Evolutionary conservation across 2,329 filamentous ascomycete genomes (phyloP).

Genomic region (Colletotrichum tofieldiae): DNA sequence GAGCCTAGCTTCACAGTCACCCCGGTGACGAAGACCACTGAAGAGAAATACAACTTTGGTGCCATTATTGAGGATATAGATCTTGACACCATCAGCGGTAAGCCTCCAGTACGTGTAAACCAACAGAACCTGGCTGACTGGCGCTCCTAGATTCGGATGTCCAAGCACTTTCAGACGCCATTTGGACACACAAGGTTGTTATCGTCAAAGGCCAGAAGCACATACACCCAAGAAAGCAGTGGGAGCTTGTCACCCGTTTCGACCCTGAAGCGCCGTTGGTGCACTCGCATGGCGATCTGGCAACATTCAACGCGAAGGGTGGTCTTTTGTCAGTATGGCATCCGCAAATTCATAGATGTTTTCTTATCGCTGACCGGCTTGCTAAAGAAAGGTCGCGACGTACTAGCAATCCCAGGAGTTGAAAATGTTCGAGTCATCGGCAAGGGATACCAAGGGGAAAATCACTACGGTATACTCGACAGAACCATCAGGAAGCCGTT

Average conservation of each 20-base stretch:
- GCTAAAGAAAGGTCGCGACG: constrained; percentile 47
- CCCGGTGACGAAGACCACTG: constrained; percentile 46
- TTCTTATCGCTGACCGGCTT: neutral
- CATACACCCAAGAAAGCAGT: constrained; percentile 59
- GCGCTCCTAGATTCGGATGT: constrained; percentile 53
- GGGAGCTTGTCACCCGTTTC: constrained; percentile 61
- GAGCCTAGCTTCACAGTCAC: constrained; percentile 19
- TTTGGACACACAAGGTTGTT: constrained; percentile 61
- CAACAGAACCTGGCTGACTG: neutral
- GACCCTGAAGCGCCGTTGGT: constrained; percentile 58
- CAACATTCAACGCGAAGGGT: constrained; percentile 58
- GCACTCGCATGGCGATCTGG: constrained; percentile 59
- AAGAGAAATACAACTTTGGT: constrained; percentile 57
- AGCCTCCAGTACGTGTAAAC: constrained; percentile 6
- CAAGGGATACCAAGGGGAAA: constrained; percentile 60
- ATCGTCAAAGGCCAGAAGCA: constrained; percentile 60
- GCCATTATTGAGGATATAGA: constrained; percentile 55
- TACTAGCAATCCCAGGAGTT: constrained; percentile 57
- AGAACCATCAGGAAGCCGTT: constrained; percentile 50
- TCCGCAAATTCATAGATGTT: neutral
- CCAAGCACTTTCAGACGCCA: constrained; percentile 55
- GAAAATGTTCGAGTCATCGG: constrained; percentile 62
- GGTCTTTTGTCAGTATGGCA: constrained; percentile 54
- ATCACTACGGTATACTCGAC: constrained; percentile 61
- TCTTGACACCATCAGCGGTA: constrained; percentile 54